Evolutionary conservation across 2,329 filamentous ascomycete genomes (phyloP).

Genomic region (Grosmannia huntii): DNA sequence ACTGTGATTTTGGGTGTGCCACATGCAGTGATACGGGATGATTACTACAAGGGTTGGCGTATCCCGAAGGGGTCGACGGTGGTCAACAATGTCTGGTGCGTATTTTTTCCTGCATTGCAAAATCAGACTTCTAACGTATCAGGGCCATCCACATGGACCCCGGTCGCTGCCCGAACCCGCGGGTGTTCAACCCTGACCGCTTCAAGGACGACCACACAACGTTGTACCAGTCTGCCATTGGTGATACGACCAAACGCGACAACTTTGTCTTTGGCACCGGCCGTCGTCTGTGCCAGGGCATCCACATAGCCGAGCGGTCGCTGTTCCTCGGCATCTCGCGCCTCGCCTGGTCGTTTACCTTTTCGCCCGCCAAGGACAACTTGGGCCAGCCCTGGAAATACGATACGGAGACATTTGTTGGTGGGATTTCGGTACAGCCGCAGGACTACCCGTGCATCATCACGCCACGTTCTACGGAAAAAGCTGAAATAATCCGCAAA

Average conservation of each 20-base stretch:
- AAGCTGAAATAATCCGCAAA: neutral
- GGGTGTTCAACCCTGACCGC: slow-evolving; percentile 28
- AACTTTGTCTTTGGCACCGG: slow-evolving; percentile 44
- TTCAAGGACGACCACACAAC: slow-evolving; percentile 18
- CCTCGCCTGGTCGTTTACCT: slow-evolving; percentile 30
- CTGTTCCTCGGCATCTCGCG: slow-evolving; percentile 34
- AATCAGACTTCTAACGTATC: neutral
- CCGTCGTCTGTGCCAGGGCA: slow-evolving; percentile 43
- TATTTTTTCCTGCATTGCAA: neutral
- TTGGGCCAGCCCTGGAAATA: neutral
- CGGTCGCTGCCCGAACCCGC: slow-evolving; percentile 25
- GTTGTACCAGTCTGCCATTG: slow-evolving; percentile 15
- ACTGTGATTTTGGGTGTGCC: slow-evolving; percentile 26
- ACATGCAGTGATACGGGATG: slow-evolving; percentile 27
- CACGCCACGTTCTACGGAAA: neutral
- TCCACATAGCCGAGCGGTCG: slow-evolving; percentile 37
- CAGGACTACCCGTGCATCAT: slow-evolving; percentile 1
- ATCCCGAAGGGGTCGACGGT: slow-evolving; percentile 32
- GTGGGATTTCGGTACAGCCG: slow-evolving; percentile 3
- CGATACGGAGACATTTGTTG: slow-evolving; percentile 1
- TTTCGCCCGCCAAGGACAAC: slow-evolving; percentile 10
- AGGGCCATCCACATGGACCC: slow-evolving; percentile 32
- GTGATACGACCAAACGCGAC: slow-evolving; percentile 27
- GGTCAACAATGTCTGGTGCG: slow-evolving; percentile 24
- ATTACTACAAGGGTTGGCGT: slow-evolving; percentile 28